Base-by-base conservation (phyloP, 768 basidiomycete genomes). In the Tubosaeta sp. region DNA sequence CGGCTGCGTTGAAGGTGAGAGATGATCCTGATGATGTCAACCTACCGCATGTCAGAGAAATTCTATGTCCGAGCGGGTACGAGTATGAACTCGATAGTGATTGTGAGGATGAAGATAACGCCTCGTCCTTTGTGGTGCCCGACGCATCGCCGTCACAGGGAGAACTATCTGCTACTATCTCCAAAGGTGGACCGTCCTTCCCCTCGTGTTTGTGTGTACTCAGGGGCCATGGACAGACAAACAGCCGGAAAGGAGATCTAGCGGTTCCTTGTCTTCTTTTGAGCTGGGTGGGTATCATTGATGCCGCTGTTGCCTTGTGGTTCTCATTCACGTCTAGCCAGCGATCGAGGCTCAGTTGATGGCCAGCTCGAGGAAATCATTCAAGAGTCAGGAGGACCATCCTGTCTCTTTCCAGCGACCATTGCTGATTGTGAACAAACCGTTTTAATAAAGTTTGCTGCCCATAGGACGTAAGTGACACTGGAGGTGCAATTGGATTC, bases 1-100 rank as follows among this genome's bases (percentile, higher is more conserved):
- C 33, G 34, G 26, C 9, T 25, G 48, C 52, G 25, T 33, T 62
- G 2, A 39, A 19, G 38, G 38, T 46, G 5, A 9, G 25, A 22
- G 19, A 41, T 25, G 13, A 6, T 22, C 13, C 5, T n/a, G 43
- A 42, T 22, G 13, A 42, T 29, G 12, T 27, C 5, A 13, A n/a
- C 4, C 32, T 19, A 14, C 47, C 43, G 31, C 17, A 31, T 25
- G 19, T 19, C 14, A 17, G 6, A 32, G 57, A 55, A 22, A 52
- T 63, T 27, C 25, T 8, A 12, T 54, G 49, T 29, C 52, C 55
- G 6, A 22, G 42, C 0, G 53, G 41, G 29, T 54, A 62, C 27
- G 55, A 66, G 8, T 57, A 64, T 31, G 56, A 58, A 5, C 53
- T 50, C 37, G 67, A 66, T 37, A 67, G 67, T 13, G 62, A 69